These are phyloP conservation scores for Clitopilus hobsonii DNA, from an alignment of 768 basidiomycete species.

Conservation along the genomic window DNA sequence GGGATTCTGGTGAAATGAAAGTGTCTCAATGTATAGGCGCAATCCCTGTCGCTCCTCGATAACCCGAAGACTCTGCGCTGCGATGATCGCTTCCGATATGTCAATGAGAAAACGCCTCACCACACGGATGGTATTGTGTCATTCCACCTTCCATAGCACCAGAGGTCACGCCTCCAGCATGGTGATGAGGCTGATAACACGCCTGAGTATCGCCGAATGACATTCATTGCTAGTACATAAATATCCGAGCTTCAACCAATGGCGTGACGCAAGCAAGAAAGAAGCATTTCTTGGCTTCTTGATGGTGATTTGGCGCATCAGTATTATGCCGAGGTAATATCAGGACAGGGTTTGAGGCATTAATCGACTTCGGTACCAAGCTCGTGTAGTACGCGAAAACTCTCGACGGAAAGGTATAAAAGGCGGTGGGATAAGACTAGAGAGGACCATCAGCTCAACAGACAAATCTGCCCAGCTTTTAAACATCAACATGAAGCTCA, in stretches of 20 bases:
- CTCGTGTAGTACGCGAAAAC: not conserved
- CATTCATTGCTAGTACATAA: not conserved
- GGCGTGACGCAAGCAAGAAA: not conserved
- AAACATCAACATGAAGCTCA: slow-evolving; percentile 5
- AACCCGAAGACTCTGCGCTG: not conserved
- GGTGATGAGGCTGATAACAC: not conserved
- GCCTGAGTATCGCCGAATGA: not conserved
- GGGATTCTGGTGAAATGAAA: too few species aligned
- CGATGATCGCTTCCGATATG: not conserved
- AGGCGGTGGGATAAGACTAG: not conserved
- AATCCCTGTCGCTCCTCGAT: too few species aligned
- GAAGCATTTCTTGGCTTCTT: not conserved
- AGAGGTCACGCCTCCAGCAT: not conserved
- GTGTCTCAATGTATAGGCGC: too few species aligned
- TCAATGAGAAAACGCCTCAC: not conserved
- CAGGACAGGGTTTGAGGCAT: not conserved
- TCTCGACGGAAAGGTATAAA: not conserved
- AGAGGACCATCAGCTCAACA: not conserved
- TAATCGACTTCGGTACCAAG: not conserved
- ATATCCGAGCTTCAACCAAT: not conserved
- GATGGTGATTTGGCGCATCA: not conserved
- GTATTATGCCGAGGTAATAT: not conserved
- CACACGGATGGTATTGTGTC: not conserved
- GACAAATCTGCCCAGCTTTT: not conserved
- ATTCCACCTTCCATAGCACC: not conserved